Conservation (phyloP, 2,329 filamentous ascomycete species). For the Pseudogymnoascus sp. region DNA sequence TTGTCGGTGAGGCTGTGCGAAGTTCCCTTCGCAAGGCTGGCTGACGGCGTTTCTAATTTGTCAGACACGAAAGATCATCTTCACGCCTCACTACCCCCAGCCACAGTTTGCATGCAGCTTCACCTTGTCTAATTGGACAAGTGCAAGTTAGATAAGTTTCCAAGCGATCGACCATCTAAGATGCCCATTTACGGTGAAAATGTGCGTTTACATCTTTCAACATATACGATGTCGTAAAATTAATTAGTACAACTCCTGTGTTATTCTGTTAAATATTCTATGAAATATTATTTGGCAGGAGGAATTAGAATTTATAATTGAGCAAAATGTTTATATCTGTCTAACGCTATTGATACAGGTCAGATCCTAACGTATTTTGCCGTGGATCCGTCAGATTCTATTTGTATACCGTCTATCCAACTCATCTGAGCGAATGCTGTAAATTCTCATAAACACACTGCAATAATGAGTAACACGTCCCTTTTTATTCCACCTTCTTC, state of each 20-base stretch:
- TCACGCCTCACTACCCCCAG: no score
- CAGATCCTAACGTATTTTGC: not conserved
- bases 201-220: no score
- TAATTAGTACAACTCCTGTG: not conserved
- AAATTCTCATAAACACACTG: not conserved
- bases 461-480: not conserved
- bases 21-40: not conserved
- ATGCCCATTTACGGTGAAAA: not conserved
- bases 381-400: not conserved
- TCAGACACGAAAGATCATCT: no score
- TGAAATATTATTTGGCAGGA: not conserved
- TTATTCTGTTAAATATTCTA: not conserved
- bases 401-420: not conserved
- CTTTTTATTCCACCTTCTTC: not conserved
- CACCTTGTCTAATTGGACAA: not conserved
- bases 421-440: not conserved
- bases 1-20: not conserved
- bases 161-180: not conserved
- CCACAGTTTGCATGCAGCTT: no score
- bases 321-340: not conserved
- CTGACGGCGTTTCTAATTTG: not conserved
- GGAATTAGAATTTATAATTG: constrained; percentile 17
- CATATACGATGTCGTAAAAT: not conserved
- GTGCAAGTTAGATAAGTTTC: not conserved
- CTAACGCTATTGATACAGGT: not conserved